Evolutionary conservation across 139 green algal species (phyloP).

Genomic region (Marvania coccoides): DNA sequence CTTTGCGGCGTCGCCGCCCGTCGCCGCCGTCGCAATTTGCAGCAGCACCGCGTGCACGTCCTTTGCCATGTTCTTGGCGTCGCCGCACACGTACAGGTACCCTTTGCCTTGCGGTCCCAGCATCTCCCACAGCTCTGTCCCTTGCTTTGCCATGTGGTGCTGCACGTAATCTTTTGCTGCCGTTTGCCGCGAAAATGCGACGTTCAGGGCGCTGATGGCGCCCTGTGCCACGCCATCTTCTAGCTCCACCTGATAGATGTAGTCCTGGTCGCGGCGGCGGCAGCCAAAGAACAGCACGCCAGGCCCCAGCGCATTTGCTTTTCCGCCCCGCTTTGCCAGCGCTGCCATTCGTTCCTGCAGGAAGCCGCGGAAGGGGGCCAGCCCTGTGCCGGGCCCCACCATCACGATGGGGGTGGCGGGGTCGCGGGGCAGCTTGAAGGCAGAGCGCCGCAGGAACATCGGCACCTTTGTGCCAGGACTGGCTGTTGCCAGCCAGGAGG

Average conservation of each 20-base stretch:
- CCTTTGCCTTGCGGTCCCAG: conserved; percentile 21
- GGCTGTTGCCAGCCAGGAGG: conserved; percentile 42
- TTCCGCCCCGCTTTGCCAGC: neutral
- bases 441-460: conserved; percentile 74
- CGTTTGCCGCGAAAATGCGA: conserved; percentile 66
- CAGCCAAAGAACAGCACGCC: conserved; percentile 87
- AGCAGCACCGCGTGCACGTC: conserved; percentile 84
- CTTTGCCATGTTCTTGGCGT: conserved; percentile 92
- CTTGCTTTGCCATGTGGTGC: conserved; percentile 64
- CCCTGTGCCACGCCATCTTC: conserved; percentile 37
- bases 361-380: conserved; percentile 96
- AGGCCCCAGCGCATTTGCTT: conserved; percentile 42
- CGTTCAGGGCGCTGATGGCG: conserved; percentile 56
- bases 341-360: conserved; percentile 76
- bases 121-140: conserved; percentile 25
- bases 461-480: conserved; percentile 31
- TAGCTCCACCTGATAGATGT: conserved; percentile 83
- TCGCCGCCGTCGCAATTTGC: conserved; percentile 7
- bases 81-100: conserved; percentile 92
- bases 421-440: conserved; percentile 81
- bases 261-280: conserved; percentile 63
- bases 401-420: conserved; percentile 76
- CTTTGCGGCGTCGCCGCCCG: conserved; percentile 33
- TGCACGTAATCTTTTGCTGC: conserved; percentile 79
- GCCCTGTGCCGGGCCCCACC: conserved; percentile 92